Evolutionary conservation across 2,329 filamentous ascomycete species (phyloP).

Genomic region (Fusarium sacchari): DNA sequence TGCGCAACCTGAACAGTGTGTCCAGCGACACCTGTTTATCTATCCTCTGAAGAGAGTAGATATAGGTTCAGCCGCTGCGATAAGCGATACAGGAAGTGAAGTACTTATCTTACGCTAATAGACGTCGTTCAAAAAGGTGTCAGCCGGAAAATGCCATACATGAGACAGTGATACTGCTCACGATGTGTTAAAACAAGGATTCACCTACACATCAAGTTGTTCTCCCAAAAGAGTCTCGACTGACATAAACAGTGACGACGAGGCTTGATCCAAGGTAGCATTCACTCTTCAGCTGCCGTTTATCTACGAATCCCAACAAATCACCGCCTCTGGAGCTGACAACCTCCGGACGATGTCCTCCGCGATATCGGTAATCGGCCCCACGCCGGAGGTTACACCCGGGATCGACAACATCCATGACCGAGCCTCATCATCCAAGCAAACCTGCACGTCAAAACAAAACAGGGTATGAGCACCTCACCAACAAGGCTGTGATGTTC

Average conservation of each 20-base stretch:
- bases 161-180: background rate
- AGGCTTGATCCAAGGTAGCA: background rate
- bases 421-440: slow-evolving; percentile 13
- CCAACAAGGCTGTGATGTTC: background rate
- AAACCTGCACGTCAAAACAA: slow-evolving; percentile 6
- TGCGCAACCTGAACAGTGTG: background rate
- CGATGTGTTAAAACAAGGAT: background rate
- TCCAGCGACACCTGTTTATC: background rate
- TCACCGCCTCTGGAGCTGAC: background rate
- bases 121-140: background rate
- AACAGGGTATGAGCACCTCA: slow-evolving; percentile 5
- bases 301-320: background rate
- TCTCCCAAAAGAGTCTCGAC: background rate
- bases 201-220: background rate
- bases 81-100: background rate
- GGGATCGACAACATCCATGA: slow-evolving; percentile 28
- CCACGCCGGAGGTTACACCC: slow-evolving; percentile 25
- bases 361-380: slow-evolving; percentile 20
- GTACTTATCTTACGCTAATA: no score
- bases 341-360: slow-evolving; percentile 14
- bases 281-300: background rate
- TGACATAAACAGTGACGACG: background rate
- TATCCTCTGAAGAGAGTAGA: no score
- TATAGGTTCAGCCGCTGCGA: background rate
- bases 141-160: no score